Evolutionary conservation across 176 grass and related monocot genomes (phyloP), one percentile per base, ranked within the genome.

Genomic region (Zoysia japonica): DNA sequence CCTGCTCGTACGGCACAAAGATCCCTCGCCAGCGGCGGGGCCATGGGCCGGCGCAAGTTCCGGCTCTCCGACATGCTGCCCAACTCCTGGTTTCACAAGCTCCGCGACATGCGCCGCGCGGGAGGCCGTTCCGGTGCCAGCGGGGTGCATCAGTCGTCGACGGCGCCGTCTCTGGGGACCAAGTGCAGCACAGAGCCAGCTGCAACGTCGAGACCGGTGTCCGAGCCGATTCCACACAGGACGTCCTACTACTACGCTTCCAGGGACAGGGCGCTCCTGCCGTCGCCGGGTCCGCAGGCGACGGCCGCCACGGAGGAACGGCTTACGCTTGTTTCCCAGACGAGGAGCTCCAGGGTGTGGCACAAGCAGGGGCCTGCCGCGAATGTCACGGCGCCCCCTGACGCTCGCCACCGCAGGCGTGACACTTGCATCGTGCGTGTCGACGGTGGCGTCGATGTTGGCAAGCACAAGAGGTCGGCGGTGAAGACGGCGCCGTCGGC

Each of bases 81-180:
- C 68, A 92, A 94, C 82, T 86, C 85, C 62, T 98, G 95, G 95
- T 94, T 98, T 78, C 89, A 94, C 80, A 98, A 92, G 89, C 83
- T 94, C 77, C 91, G 85, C 40, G 95, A 92, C 78, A 92, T 92
- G 92, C 62, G 89, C 55, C 55, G 59, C 71, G 41, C 53, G 5
- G n/a, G 54, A n/a, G 48, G 61, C 39, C 63, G 7, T 48, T 28
- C 28, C 28, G 48, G 39, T 13, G 65, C 55, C 47, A 28, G 66
- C 68, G 74, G n/a, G 44, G n/a, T 84, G 56, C 49, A 9, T 9
- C 77, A 39, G 28, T 28, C 28, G 28, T 28, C 28, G 20, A 3
- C 74, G 9, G 7, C 74, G 12, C 9, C 52, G 43, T 43, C 17
- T 41, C 40, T 16, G 40, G 48, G 82, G 46, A 28, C 14, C 45